Evolutionary conservation across 1,284 basidiomycete genomes (phyloP).

Genomic region (Exobasidium cylindrosporum): DNA sequence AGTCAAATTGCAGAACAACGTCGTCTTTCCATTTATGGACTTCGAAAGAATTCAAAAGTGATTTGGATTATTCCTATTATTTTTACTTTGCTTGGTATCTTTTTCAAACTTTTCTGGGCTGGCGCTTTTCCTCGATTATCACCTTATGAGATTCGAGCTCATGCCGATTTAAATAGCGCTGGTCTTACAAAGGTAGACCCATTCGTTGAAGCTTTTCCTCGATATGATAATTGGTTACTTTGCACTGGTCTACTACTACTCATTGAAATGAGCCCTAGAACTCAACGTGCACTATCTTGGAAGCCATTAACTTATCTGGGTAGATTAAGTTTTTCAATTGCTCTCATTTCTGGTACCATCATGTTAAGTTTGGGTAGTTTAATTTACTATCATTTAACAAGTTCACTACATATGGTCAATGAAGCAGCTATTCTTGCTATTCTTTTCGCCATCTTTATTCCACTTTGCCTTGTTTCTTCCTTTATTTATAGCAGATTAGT

Average conservation of each 20-base stretch:
- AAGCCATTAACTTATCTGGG: constrained; percentile 22
- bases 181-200: constrained; percentile 24
- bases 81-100: constrained; percentile 22
- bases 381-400: constrained; percentile 26
- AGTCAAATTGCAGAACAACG: constrained; percentile 19
- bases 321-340: constrained; percentile 32
- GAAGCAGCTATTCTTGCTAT: background rate
- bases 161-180: constrained; percentile 31
- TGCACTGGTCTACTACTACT: constrained; percentile 29
- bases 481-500: constrained; percentile 24
- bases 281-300: constrained; percentile 16
- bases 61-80: constrained; percentile 18
- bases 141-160: constrained; percentile 25
- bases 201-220: constrained; percentile 27
- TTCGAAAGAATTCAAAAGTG: background rate
- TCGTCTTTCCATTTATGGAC: constrained; percentile 12
- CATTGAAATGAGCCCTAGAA: constrained; percentile 24
- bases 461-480: constrained; percentile 17
- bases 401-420: constrained; percentile 21
- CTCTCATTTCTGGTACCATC: constrained; percentile 32
- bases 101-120: constrained; percentile 42
- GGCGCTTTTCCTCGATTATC: constrained; percentile 18
- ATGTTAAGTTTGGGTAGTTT: constrained; percentile 36
- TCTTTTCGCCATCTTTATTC: constrained; percentile 15
- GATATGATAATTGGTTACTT: constrained; percentile 43